A percentile compares a stretch with the other conserved stretches of the same genome.
Conservation (phyloP, 495 filamentous ascomycete species). For the Talaromyces adpressus region DNA sequence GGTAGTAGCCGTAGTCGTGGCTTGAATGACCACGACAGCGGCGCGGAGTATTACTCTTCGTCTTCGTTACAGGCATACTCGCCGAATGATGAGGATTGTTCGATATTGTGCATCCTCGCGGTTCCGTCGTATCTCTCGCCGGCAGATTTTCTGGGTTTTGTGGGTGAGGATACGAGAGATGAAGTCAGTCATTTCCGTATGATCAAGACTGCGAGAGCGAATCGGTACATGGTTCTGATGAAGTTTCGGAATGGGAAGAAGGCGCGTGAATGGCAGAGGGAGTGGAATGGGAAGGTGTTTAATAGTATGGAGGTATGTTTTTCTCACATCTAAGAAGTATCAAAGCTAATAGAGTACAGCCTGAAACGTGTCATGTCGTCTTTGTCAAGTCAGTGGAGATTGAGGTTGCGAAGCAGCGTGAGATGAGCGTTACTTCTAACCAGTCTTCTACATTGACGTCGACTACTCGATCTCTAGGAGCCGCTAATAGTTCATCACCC, state of each 20-base stretch:
- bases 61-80: conserved; percentile 31
- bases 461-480: conserved; percentile 28
- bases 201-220: conserved; percentile 81
- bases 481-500: conserved; percentile 37
- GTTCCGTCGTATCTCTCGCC: conserved; percentile 91
- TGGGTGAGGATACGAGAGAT: conserved; percentile 82
- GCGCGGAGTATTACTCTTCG: conserved; percentile 68
- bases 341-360: conserved; percentile 43
- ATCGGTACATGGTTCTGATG: conserved; percentile 95
- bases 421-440: conserved; percentile 16
- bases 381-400: conserved; percentile 89
- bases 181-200: conserved; percentile 92
- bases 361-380: conserved; percentile 93
- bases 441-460: conserved; percentile 30
- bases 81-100: conserved; percentile 56
- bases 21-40: conserved; percentile 8
- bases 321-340: background rate
- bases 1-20: conserved; percentile 7
- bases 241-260: conserved; percentile 74
- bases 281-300: conserved; percentile 93
- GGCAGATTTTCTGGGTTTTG: conserved; percentile 84
- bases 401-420: conserved; percentile 26
- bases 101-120: conserved; percentile 88
- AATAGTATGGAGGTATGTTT: conserved; percentile 79
- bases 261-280: conserved; percentile 72